These are phyloP conservation scores for Flaveria brownii DNA, from an alignment of 129 eudicot genomes.

Conservation along the genomic window DNA sequence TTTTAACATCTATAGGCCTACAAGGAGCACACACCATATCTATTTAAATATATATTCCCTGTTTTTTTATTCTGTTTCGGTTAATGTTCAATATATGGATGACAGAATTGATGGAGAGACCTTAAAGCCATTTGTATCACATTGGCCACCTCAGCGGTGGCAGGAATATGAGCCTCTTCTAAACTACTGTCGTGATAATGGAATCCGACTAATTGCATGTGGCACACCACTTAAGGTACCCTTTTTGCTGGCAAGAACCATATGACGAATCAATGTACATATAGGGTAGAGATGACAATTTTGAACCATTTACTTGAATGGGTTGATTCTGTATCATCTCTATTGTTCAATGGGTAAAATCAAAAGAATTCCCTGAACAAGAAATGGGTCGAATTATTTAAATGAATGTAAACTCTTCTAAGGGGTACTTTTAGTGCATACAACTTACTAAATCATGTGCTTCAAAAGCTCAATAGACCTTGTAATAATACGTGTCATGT, in stretches of 20 bases:
- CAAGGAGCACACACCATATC: not conserved
- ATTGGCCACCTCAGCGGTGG: slow-evolving; percentile 94
- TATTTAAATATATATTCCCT: not conserved
- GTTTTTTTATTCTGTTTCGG: not conserved
- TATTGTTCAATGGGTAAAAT: not conserved
- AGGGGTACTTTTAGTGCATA: not conserved
- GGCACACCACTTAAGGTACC: slow-evolving; percentile 91
- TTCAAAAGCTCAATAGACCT: not conserved
- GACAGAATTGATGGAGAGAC: slow-evolving; percentile 81
- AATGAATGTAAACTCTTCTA: not conserved
- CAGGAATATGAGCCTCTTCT: slow-evolving; percentile 92
- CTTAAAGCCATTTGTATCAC: slow-evolving; percentile 61
- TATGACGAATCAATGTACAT: not conserved
- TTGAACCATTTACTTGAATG: not conserved
- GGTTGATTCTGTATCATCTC: not conserved
- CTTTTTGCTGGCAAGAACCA: not conserved
- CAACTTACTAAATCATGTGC: not conserved
- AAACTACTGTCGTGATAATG: slow-evolving; percentile 77
- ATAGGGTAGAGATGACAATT: slow-evolving; percentile 6
- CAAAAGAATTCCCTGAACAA: not conserved
- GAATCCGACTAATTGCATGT: slow-evolving; percentile 73
- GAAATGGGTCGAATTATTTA: not conserved
- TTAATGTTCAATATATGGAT: slow-evolving; percentile 16
- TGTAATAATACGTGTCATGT: not conserved
- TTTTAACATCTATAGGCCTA: slow-evolving; percentile 3